Conservation (phyloP, 371 early-diverging fungal genomes). For the Apophysomyces sp. region DNA sequence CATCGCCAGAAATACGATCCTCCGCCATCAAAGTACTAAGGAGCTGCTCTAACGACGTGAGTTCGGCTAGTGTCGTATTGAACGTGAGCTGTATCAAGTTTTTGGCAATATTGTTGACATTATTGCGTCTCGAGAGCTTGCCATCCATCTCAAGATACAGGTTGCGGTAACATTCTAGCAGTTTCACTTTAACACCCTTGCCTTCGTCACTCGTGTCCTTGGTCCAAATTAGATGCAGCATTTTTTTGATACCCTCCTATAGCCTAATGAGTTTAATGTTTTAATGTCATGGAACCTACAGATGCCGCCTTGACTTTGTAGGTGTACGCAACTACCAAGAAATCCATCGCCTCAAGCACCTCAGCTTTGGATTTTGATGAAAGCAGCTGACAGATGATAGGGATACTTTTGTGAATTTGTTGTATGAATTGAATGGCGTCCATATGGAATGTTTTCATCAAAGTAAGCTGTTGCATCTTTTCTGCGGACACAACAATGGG, state of each 20-base stretch:
- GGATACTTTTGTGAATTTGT: conserved; percentile 72
- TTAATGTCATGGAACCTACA: conserved; percentile 35
- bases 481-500: conserved; percentile 37
- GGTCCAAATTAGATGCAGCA: conserved; percentile 96
- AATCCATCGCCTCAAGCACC: conserved; percentile 93
- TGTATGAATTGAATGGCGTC: conserved; percentile 86
- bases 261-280: background rate
- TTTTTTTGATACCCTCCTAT: conserved; percentile 83
- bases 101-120: conserved; percentile 63
- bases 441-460: conserved; percentile 77
- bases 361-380: conserved; percentile 89
- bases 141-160: conserved; percentile 76
- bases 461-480: conserved; percentile 59
- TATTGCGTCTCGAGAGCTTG: conserved; percentile 55
- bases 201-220: conserved; percentile 85
- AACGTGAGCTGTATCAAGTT: conserved; percentile 82
- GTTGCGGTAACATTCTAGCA: conserved; percentile 76
- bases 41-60: conserved; percentile 92
- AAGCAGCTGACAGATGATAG: conserved; percentile 78
- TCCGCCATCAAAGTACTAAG: conserved; percentile 72
- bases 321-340: conserved; percentile 81
- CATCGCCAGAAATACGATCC: conserved; percentile 56
- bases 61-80: conserved; percentile 85
- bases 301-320: conserved; percentile 81
- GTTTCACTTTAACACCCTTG: conserved; percentile 75